These are phyloP conservation scores for Exophiala spinifera DNA, from an alignment of 2,329 filamentous ascomycete genomes.

Conservation along the genomic window DNA sequence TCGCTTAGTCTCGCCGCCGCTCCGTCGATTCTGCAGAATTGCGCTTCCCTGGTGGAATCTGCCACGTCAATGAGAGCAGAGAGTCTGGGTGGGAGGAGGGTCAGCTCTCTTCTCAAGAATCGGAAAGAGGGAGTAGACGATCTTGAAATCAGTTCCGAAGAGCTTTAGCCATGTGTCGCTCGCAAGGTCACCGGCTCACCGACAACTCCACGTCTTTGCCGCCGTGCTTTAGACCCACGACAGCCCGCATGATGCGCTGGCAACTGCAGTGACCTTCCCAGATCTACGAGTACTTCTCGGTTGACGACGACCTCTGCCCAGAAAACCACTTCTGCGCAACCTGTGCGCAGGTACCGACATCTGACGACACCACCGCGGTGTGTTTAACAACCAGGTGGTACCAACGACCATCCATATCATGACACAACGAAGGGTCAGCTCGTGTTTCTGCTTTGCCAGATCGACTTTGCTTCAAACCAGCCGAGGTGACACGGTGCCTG, in stretches of 20 bases:
- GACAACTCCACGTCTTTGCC: conserved; percentile 17
- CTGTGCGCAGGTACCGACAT: conserved; percentile 7
- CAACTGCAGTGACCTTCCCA: conserved; percentile 17
- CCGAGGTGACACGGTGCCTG: conserved; percentile 8
- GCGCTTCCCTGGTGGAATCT: conserved; percentile 14
- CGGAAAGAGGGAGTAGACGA: background rate
- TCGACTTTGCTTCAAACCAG: conserved; percentile 3
- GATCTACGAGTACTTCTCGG: conserved; percentile 1
- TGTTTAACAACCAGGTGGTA: conserved; percentile 4
- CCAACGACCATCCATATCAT: background rate
- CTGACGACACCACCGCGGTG: conserved; percentile 4
- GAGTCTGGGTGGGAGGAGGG: conserved; percentile 11
- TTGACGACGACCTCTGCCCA: conserved; percentile 7
- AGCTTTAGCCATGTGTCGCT: conserved; percentile 23
- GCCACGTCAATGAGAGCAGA: conserved; percentile 21
- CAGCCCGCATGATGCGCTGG: conserved; percentile 25
- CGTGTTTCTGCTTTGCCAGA: background rate
- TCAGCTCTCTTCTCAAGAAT: conserved; percentile 2
- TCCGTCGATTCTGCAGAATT: conserved; percentile 17
- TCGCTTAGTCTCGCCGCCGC: conserved; percentile 4
- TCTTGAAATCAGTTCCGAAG: conserved; percentile 4
- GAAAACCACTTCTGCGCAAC: conserved; percentile 9
- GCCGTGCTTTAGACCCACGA: conserved; percentile 17
- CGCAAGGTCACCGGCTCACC: conserved; percentile 17
- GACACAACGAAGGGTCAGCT: background rate